phyloP scores from a whole-genome alignment of 345 rosid species.

The Mallotus nudiflorus region DNA sequence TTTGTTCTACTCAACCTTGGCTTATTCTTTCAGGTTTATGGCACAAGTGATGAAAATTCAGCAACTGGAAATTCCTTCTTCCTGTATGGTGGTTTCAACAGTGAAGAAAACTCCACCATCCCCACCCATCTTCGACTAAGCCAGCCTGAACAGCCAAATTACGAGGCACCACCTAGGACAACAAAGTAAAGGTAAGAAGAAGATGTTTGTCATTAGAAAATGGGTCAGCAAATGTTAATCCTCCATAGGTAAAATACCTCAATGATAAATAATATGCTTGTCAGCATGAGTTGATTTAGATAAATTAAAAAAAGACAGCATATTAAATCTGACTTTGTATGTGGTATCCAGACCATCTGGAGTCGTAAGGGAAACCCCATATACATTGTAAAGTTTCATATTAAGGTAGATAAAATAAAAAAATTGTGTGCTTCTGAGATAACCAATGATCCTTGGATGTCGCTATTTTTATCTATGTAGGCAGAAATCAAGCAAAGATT shows the following conservation, averaged over 20 bases:
- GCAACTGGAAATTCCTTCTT: slow-evolving; percentile 31
- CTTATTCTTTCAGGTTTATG: slow-evolving; percentile 47
- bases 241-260: neutral
- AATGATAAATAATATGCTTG: slow-evolving; percentile 5
- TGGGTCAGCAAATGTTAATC: slow-evolving; percentile 5
- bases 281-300: neutral
- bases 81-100: slow-evolving; percentile 29
- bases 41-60: slow-evolving; percentile 28
- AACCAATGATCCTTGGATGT: neutral
- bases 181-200: slow-evolving; percentile 22
- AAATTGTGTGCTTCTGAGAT: neutral
- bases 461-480: neutral
- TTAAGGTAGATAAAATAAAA: neutral
- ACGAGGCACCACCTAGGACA: slow-evolving; percentile 32
- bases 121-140: slow-evolving; percentile 15
- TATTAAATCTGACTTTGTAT: slow-evolving; percentile 8
- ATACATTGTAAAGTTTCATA: slow-evolving; percentile 9
- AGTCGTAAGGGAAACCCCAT: slow-evolving; percentile 2
- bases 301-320: slow-evolving; percentile 1
- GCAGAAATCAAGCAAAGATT: neutral
- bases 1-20: neutral
- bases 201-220: neutral
- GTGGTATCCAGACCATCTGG: neutral
- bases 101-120: slow-evolving; percentile 8
- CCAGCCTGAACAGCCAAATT: slow-evolving; percentile 21